Evolutionary conservation across 495 filamentous ascomycete species (phyloP).

Genomic region (Daldinia caldariorum): DNA sequence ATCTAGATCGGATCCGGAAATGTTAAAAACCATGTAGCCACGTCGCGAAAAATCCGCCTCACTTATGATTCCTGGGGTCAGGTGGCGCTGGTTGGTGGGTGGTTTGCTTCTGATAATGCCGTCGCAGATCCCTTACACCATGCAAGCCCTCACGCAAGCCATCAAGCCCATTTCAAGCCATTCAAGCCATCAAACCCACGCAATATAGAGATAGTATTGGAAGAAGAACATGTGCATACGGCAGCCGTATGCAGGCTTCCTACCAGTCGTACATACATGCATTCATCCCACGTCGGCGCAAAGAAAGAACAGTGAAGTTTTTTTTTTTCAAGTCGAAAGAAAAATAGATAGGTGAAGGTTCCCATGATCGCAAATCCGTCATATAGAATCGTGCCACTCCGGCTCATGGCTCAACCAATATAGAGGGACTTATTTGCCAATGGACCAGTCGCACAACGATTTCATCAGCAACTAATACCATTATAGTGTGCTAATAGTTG

Average conservation of each 20-base stretch:
- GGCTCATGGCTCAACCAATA: constrained; percentile 14
- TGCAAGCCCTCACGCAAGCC: not conserved
- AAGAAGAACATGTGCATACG: constrained; percentile 33
- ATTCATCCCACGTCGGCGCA: constrained; percentile 17
- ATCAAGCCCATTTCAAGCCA: not conserved
- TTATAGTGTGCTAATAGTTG: constrained; percentile 8
- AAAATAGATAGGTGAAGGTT: too few relatives aligned
- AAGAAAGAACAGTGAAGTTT: not conserved
- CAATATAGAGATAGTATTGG: constrained; percentile 8
- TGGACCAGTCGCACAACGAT: constrained; percentile 21
- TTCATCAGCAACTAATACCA: constrained; percentile 9
- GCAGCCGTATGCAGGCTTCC: constrained; percentile 26
- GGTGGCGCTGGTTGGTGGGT: constrained; percentile 17
- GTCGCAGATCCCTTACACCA: constrained; percentile 33
- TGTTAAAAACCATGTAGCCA: constrained; percentile 28
- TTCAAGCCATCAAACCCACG: constrained; percentile 3
- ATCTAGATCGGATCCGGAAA: constrained; percentile 37
- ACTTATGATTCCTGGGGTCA: constrained; percentile 8
- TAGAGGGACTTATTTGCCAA: constrained; percentile 30
- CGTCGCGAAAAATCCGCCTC: constrained; percentile 38
- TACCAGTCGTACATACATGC: constrained; percentile 33
- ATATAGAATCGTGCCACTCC: constrained; percentile 39
- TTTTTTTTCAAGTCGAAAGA: constrained; percentile 5
- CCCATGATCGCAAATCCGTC: constrained; percentile 21
- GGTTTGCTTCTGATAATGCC: constrained; percentile 1